Base-by-base conservation (phyloP, 208 protist species). In the Acanthamoeba healyi region DNA sequence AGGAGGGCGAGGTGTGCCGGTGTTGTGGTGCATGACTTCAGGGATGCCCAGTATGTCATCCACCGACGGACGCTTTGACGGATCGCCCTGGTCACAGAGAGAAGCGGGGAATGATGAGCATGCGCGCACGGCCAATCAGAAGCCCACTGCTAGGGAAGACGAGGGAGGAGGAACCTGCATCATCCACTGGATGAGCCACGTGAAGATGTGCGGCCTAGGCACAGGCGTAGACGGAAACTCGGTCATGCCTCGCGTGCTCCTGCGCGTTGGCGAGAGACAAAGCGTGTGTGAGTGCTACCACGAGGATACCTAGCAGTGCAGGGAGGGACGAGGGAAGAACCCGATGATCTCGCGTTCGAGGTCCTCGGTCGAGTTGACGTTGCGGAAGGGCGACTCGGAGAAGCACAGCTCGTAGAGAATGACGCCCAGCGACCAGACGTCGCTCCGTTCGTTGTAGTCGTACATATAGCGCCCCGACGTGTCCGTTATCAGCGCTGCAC, bases 341-440 rank as follows among this genome's bases (percentile, higher is more conserved):
- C 74, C 74, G 24, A 84, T 56, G 38, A 84, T 84, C 29, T 84
- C 74, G 29, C 74, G 74, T 54, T 84, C 74, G 40, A 84, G 42
- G 24, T 84, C 74, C 29, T 84, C 74, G 14, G 42, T 84, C 6
- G 74, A 56, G 74, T 84, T 10, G 14, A 29, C 29, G 24, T 42
- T 54, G 36, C 74, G 36, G 74, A 90, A 90, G 9, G 82, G 82
- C 7, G 82, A 90, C n/a, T 56, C 82, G 24, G 82, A 90, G 82
- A 49, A 90, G 49, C 82, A 90, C 74, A 96, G 56, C 51, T 96
- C 94, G 94, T 96, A 96, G 24, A 96, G 95, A 6, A 96, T 74
- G 79, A 95, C 96, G 34, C 95, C 95, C 38, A 96, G 94, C 15
- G 95, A 95, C 95, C 95, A 96, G 2, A 96, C 93, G 54, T 95